These are phyloP conservation scores for Coemansia furcata DNA, from an alignment of 192 early-diverging fungal species.

Conservation along the genomic window DNA sequence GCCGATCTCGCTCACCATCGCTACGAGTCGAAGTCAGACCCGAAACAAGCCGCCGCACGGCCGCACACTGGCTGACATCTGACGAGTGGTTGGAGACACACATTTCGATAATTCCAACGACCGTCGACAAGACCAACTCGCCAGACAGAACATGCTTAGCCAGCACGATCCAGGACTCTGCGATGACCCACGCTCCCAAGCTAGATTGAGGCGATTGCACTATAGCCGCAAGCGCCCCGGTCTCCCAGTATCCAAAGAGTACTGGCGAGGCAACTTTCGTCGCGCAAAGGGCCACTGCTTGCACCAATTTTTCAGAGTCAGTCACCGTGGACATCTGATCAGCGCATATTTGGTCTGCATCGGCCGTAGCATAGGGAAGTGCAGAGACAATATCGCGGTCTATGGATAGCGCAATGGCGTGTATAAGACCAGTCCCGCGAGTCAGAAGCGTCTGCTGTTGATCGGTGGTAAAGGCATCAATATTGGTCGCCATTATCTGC, in stretches of 20 bases:
- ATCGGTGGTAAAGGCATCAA: conserved; percentile 18
- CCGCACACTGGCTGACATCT: background rate
- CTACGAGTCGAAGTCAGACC: background rate
- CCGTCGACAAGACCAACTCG: conserved; percentile 2
- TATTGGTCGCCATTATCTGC: conserved; percentile 8
- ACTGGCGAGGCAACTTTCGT: conserved; percentile 7
- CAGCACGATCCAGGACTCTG: conserved; percentile 29
- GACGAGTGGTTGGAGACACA: background rate
- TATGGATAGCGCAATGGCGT: conserved; percentile 21
- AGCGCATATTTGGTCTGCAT: background rate
- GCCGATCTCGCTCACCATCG: background rate
- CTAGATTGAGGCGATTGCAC: conserved; percentile 6
- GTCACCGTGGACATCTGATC: background rate
- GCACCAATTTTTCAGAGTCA: conserved; percentile 20
- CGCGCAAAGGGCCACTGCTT: conserved; percentile 14
- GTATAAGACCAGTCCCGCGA: conserved; percentile 4
- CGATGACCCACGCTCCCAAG: conserved; percentile 12
- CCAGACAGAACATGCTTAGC: conserved; percentile 7
- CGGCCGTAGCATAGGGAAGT: conserved; percentile 5
- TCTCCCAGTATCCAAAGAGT: conserved; percentile 25
- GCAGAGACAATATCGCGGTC: conserved; percentile 26
- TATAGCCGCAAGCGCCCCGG: conserved; percentile 2
- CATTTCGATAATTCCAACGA: conserved; percentile 4
- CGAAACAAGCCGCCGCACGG: background rate
- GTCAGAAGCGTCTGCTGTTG: conserved; percentile 23